Evolutionary conservation across 2,329 filamentous ascomycete genomes (phyloP), one percentile per base, ranked within the genome.

Genomic region (Curvularia lunata): DNA sequence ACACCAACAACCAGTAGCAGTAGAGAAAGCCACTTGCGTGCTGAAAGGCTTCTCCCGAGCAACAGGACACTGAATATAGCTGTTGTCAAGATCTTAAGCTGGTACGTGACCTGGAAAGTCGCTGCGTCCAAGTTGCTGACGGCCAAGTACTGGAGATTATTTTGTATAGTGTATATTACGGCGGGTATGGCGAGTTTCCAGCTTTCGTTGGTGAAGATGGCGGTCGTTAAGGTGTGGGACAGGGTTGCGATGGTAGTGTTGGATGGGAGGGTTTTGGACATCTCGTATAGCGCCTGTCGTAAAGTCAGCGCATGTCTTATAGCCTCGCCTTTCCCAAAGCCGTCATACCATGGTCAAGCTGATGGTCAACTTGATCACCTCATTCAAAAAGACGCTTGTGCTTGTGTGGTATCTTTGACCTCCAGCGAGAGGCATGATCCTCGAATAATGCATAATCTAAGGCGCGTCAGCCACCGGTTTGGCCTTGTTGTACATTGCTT

Each of bases 101-200:
- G 94, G 75, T 95, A 96, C 25, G 95, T 86, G 58, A 97, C 88
- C 77, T 97, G 93, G 73, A 97, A 98, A 52, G 94, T 92, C 4
- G 95, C 92, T 0, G 94, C 91, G 70, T 96, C 92, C 68, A 98
- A 78, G 66, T 98, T 97, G 60, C 91, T 92, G 10, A 97, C 87
- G 1, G 92, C 94, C 51, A 96, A 85, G 72, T 97, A 99, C 75
- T 97, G 92, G 52, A 98, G 80, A n/a, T 91, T 90, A 72, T 97
- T 98, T 70, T 97, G 92, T 27, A 97, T 75, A 0, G 94, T 97
- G 74, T 97, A 98, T 1, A 98, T 82, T 4, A 87, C 84, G 4
- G 94, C 95, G 0, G 94, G 95, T 41, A 98, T 88, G 8, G 91
- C 92, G 63, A 99, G 80, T 77, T 97, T 97, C 94, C 94, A 98